Conservation (phyloP, 2,329 filamentous ascomycete species). For the Aurifilum marmelostoma region DNA sequence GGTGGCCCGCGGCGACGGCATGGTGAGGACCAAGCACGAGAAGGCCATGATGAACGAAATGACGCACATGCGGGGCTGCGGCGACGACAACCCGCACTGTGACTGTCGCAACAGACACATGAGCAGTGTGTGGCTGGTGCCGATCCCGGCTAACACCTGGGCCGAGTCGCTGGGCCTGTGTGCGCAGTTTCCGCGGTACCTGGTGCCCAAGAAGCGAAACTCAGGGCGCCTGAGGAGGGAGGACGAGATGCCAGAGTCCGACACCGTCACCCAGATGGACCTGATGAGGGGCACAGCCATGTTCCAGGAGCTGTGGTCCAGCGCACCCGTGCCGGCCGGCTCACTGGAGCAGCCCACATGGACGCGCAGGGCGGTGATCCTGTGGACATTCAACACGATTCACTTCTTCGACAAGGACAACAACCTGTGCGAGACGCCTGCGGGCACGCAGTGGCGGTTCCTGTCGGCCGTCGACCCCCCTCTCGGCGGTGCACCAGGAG, state of each 20-base stretch:
- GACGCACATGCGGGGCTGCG: conserved; percentile 56
- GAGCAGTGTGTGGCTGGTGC: conserved; percentile 54
- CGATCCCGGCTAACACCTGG: conserved; percentile 62
- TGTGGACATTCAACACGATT: conserved; percentile 65
- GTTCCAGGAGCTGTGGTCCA: conserved; percentile 69
- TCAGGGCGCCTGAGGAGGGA: conserved; percentile 30
- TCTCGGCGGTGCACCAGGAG: conserved; percentile 61
- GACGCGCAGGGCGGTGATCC: conserved; percentile 61
- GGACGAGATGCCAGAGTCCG: conserved; percentile 34
- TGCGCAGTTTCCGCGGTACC: conserved; percentile 53
- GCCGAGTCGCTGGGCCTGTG: conserved; percentile 61
- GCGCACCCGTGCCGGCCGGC: conserved; percentile 45
- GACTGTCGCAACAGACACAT: conserved; percentile 53
- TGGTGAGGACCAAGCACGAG: conserved; percentile 21
- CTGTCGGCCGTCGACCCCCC: conserved; percentile 63
- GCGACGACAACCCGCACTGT: conserved; percentile 50
- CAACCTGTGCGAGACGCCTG: conserved; percentile 51
- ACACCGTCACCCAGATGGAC: conserved; percentile 52
- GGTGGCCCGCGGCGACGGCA: conserved; percentile 6
- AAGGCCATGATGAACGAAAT: conserved; percentile 55
- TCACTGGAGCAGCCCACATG: conserved; percentile 43
- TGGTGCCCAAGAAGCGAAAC: conserved; percentile 31
- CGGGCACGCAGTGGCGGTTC: conserved; percentile 64
- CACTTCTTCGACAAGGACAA: conserved; percentile 48
- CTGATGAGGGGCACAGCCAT: conserved; percentile 65